Evolutionary conservation across 805 yeast species (phyloP).

Genomic region (Wickerhamiella allomyrinae): DNA sequence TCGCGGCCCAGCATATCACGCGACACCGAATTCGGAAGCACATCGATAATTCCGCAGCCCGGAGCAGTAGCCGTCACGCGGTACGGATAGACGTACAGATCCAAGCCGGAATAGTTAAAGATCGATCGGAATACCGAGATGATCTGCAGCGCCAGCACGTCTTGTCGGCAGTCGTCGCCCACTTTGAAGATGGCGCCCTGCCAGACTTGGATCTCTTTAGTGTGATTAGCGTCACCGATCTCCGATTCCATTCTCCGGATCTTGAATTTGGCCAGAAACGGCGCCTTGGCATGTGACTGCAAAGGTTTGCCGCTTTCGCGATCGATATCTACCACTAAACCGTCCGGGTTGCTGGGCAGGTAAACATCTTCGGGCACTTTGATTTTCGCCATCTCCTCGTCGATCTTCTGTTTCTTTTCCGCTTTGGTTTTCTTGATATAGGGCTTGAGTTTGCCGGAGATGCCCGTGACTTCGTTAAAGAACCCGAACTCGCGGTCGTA

Average conservation of each 20-base stretch:
- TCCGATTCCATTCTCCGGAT: constrained; percentile 39
- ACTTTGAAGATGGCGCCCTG: constrained; percentile 96
- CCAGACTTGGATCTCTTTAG: constrained; percentile 48
- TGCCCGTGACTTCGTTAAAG: constrained; percentile 80
- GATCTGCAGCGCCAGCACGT: constrained; percentile 82
- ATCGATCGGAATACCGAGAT: constrained; percentile 83
- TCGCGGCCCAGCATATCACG: constrained; percentile 98
- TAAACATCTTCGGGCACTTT: constrained; percentile 70
- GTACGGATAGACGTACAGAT: constrained; percentile 81
- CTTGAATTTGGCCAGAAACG: constrained; percentile 91
- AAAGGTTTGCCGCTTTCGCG: constrained; percentile 85
- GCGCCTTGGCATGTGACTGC: constrained; percentile 98
- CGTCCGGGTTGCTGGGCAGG: constrained; percentile 93
- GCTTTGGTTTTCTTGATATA: constrained; percentile 88
- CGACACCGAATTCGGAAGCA: constrained; percentile 84
- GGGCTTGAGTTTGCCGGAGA: constrained; percentile 90
- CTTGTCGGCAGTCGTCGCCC: constrained; percentile 98
- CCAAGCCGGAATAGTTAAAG: constrained; percentile 79
- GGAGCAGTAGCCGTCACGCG: constrained; percentile 98
- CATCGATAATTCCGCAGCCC: constrained; percentile 98
- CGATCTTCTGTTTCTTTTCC: constrained; percentile 90
- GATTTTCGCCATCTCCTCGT: constrained; percentile 81
- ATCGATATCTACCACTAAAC: constrained; percentile 80
- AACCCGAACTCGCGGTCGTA: constrained; percentile 77
- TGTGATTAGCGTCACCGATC: constrained; percentile 11